These are phyloP conservation scores for Taxillus chinensis DNA, from an alignment of 164 flowering plant species.

Conservation along the genomic window DNA sequence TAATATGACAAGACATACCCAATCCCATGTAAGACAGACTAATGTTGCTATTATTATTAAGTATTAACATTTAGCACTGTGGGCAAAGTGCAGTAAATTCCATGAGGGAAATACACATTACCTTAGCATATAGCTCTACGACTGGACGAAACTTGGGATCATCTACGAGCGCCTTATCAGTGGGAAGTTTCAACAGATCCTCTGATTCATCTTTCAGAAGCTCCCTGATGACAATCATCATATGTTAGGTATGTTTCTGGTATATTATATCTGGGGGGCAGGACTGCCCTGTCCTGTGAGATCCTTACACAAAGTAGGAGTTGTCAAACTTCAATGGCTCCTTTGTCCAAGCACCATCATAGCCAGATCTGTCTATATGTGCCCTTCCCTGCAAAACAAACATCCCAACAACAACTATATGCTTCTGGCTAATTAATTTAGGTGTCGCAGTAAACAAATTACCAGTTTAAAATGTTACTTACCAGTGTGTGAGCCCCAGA, in stretches of 20 bases:
- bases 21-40: too few species aligned
- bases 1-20: background rate
- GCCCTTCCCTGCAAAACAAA: conserved; percentile 52
- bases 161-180: conserved; percentile 41
- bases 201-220: conserved; percentile 38
- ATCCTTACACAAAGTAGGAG: conserved; percentile 62
- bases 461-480: background rate
- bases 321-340: conserved; percentile 77
- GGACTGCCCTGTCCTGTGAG: background rate
- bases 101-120: background rate
- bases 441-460: background rate
- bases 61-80: too few species aligned
- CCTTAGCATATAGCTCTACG: conserved; percentile 25
- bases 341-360: conserved; percentile 75
- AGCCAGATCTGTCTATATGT: conserved; percentile 75
- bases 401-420: background rate
- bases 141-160: conserved; percentile 38
- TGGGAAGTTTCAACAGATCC: conserved; percentile 42
- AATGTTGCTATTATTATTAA: too few species aligned
- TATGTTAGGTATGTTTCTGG: too few species aligned
- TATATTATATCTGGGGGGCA: background rate
- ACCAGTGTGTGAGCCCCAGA: conserved; percentile 6
- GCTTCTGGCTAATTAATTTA: background rate
- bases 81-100: too few species aligned
- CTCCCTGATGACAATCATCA: conserved; percentile 22